Percentiles rank a stretch among this genome's conserved stretches.
Evolutionary conservation across 495 filamentous ascomycete genomes (phyloP).

Genomic region (Neurospora sp.): DNA sequence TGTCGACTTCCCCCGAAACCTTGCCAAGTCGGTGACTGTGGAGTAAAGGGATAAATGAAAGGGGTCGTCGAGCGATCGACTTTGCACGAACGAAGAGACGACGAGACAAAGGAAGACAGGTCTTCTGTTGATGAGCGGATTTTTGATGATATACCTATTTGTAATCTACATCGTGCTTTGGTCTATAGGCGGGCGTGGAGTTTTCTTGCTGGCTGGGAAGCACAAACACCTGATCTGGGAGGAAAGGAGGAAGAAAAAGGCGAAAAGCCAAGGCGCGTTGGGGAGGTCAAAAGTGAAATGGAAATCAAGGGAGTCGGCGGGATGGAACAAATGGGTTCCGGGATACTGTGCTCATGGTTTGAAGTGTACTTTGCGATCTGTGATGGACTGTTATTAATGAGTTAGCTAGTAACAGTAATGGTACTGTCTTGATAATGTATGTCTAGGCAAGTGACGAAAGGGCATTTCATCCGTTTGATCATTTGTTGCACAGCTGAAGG

Average conservation of each 20-base stretch:
- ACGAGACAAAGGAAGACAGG: neutral
- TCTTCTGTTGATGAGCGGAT: conserved; percentile 2
- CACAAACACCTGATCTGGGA: neutral
- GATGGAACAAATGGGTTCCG: neutral
- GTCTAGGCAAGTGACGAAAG: neutral
- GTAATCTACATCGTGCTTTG: conserved; percentile 9
- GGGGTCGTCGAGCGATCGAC: neutral
- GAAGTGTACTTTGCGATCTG: neutral
- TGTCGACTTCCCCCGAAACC: conserved; percentile 93
- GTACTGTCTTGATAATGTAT: neutral
- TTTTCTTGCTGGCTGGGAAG: conserved; percentile 8
- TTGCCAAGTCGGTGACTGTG: conserved; percentile 97
- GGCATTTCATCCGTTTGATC: neutral
- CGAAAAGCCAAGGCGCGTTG: neutral
- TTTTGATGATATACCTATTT: conserved; percentile 1
- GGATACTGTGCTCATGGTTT: neutral
- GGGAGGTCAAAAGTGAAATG: neutral
- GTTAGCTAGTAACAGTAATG: neutral
- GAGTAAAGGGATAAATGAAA: conserved; percentile 49
- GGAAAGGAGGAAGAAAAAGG: neutral
- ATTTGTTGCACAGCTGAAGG: neutral
- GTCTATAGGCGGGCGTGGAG: conserved; percentile 9
- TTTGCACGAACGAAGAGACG: neutral
- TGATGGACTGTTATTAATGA: neutral
- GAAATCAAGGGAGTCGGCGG: neutral